A percentile compares a stretch with the other conserved stretches of the same genome.
These are phyloP conservation scores for Fusarium sp. DNA, from an alignment of 2,329 filamentous ascomycete genomes.

Conservation along the genomic window DNA sequence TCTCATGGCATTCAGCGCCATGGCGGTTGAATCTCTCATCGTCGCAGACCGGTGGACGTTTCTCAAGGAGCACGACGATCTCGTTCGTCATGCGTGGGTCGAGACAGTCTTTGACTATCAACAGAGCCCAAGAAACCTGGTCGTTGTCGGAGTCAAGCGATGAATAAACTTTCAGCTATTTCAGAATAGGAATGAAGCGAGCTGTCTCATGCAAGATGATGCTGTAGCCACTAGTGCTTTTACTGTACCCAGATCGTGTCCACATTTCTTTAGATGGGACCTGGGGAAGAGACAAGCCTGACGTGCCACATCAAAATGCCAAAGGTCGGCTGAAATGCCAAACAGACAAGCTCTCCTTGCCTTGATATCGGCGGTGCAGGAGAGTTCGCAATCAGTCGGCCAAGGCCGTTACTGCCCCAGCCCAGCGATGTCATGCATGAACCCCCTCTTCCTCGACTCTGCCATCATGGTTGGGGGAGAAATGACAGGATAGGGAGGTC, in stretches of 20 bases:
- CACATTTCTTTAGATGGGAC: slow-evolving; percentile 2
- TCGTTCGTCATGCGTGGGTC: slow-evolving; percentile 83
- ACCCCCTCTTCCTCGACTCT: slow-evolving; percentile 26
- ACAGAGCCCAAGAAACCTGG: slow-evolving; percentile 87
- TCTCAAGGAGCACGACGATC: slow-evolving; percentile 76
- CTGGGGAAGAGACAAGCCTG: slow-evolving; percentile 4
- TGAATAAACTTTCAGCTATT: slow-evolving; percentile 39
- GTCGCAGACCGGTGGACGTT: slow-evolving; percentile 91
- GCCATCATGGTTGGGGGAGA: slow-evolving; percentile 13
- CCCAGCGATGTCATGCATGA: slow-evolving; percentile 44
- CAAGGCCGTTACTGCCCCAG: slow-evolving; percentile 30
- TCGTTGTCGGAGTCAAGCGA: slow-evolving; percentile 89
- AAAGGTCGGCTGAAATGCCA: slow-evolving; percentile 9
- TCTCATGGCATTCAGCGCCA: slow-evolving; percentile 94
- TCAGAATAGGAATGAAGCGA: slow-evolving; percentile 22
- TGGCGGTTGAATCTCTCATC: slow-evolving; percentile 87
- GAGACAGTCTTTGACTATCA: slow-evolving; percentile 91
- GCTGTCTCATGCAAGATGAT: slow-evolving; percentile 13
- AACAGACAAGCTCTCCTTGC: slow-evolving; percentile 22
- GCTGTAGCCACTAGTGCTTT: not conserved
- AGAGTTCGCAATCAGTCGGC: slow-evolving; percentile 25
- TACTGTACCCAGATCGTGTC: slow-evolving; percentile 1
- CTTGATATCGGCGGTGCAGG: slow-evolving; percentile 18
- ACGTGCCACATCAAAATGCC: slow-evolving; percentile 3
- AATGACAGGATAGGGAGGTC: slow-evolving; percentile 18